These are phyloP conservation scores for Alternaria burnsii DNA, from an alignment of 2,329 filamentous ascomycete genomes.

Conservation along the genomic window DNA sequence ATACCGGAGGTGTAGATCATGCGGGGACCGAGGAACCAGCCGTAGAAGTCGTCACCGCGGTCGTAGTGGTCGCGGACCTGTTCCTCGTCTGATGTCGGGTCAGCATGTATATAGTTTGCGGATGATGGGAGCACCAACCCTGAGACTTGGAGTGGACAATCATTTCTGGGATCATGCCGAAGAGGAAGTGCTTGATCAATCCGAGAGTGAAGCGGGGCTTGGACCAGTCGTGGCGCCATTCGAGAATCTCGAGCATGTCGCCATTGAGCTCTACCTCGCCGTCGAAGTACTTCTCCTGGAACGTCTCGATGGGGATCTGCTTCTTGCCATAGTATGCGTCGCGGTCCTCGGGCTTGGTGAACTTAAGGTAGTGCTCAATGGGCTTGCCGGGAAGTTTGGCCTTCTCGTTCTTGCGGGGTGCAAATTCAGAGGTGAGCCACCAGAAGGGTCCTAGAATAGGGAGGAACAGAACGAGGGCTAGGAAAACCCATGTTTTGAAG, in stretches of 20 bases:
- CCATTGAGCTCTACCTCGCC: constrained; percentile 95
- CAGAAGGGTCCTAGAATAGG: constrained; percentile 86
- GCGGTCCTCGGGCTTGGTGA: constrained; percentile 69
- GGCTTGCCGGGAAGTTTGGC: constrained; percentile 84
- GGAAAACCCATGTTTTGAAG: constrained; percentile 86
- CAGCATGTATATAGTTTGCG: constrained; percentile 7
- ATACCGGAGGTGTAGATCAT: constrained; percentile 99
- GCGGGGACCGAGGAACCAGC: constrained; percentile 95
- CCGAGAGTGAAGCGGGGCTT: constrained; percentile 89
- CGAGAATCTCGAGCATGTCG: constrained; percentile 85
- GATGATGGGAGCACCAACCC: constrained; percentile 59
- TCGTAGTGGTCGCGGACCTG: constrained; percentile 98
- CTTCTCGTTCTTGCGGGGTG: constrained; percentile 92
- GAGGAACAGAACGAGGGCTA: constrained; percentile 78
- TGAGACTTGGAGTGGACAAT: constrained; percentile 93
- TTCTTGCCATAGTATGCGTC: constrained; percentile 77
- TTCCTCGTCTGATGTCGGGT: constrained; percentile 77
- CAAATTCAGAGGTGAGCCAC: constrained; percentile 79
- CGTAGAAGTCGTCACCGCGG: constrained; percentile 97
- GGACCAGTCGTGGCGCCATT: constrained; percentile 97
- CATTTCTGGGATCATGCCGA: constrained; percentile 86
- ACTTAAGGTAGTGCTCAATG: constrained; percentile 88
- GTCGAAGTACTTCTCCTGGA: constrained; percentile 98
- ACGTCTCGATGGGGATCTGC: constrained; percentile 90
- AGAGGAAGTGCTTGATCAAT: constrained; percentile 87